Evolutionary conservation across 2,329 filamentous ascomycete species (phyloP), one percentile per base, ranked within the genome.

Genomic region (Aspergillus novofumigatus): DNA sequence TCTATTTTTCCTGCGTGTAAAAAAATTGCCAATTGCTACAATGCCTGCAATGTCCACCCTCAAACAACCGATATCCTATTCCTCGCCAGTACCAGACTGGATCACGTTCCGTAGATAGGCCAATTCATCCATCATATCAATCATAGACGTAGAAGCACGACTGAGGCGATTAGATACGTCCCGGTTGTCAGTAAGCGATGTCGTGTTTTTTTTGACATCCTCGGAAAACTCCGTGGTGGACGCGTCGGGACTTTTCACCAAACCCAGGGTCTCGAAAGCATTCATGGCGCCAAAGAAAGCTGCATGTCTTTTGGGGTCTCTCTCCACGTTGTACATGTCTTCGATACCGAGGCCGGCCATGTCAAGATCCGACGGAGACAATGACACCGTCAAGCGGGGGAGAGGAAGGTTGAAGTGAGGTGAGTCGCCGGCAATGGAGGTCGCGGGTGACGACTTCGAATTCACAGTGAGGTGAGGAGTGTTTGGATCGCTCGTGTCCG

Each of bases 71-170:
- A 26, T 49, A n/a, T 45, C n/a, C 49, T 7, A 63, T 25, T 61
- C 67, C 41, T 66, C 59, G 62, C 28, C 51, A 26, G 44, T 35
- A 62, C 67, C 71, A 57, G 67, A 68, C 54, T 73, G 70, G 35
- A 82, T 81, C 57, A 79, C 72, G 53, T 74, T 73, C 25, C 78
- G 77, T 44, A 83, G 67, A 64, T 83, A 82, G 54, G 78, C 78
- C 67, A 82, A 68, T 59, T 83, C 80, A 59, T 78, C 76, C 64
- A 82, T 72, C 57, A 82, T 67, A 60, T 80, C 75, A 60, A 78
- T 75, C 70, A 82, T 77, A 20, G 73, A 74, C 38, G 66, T 72
- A 49, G 66, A 65, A 5, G 59, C 56, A 52, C 63, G 55, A 50
- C 64, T 63, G 8, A 57, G 57, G 25, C 63, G 59, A 48, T 57